These are phyloP conservation scores for Coemansia sp. DNA, from an alignment of 192 early-diverging fungal genomes.

Conservation along the genomic window DNA sequence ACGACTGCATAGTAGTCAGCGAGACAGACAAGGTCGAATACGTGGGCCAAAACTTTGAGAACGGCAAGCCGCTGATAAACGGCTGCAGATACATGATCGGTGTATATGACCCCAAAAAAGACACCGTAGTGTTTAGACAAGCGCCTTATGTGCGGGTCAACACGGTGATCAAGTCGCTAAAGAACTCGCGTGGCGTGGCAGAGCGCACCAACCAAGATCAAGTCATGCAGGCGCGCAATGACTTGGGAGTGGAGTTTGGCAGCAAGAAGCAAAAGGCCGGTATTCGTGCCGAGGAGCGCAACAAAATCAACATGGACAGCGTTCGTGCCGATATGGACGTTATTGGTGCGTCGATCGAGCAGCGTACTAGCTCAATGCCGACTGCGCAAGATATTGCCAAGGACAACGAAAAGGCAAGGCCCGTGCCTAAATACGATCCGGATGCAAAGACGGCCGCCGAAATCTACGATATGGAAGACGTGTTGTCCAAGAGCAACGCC, in stretches of 20 bases:
- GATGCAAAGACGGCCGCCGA: slow-evolving; percentile 65
- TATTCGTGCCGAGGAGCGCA: slow-evolving; percentile 81
- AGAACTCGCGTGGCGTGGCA: slow-evolving; percentile 53
- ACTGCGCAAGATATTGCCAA: slow-evolving; percentile 57
- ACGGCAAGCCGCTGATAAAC: slow-evolving; percentile 35
- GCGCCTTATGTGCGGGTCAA: slow-evolving; percentile 67
- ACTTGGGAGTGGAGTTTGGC: slow-evolving; percentile 90
- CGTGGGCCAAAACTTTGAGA: slow-evolving; percentile 70
- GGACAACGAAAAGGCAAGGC: slow-evolving; percentile 59
- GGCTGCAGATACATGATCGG: slow-evolving; percentile 72
- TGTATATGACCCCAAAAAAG: slow-evolving; percentile 68
- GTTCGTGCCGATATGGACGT: slow-evolving; percentile 64
- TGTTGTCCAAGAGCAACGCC: slow-evolving; percentile 66
- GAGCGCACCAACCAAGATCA: slow-evolving; percentile 43
- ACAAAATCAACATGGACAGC: slow-evolving; percentile 75
- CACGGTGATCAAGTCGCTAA: slow-evolving; percentile 70
- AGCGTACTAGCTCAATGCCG: slow-evolving; percentile 64
- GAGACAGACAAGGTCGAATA: slow-evolving; percentile 76
- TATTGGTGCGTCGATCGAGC: slow-evolving; percentile 71
- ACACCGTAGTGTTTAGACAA: slow-evolving; percentile 68
- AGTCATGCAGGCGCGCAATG: slow-evolving; percentile 67
- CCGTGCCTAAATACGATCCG: slow-evolving; percentile 76
- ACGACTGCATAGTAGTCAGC: slow-evolving; percentile 57
- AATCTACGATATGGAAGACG: slow-evolving; percentile 79
- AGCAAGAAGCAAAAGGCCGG: slow-evolving; percentile 84